Evolutionary conservation across 306 rosid species (phyloP).

Genomic region (Castanea crenata): DNA sequence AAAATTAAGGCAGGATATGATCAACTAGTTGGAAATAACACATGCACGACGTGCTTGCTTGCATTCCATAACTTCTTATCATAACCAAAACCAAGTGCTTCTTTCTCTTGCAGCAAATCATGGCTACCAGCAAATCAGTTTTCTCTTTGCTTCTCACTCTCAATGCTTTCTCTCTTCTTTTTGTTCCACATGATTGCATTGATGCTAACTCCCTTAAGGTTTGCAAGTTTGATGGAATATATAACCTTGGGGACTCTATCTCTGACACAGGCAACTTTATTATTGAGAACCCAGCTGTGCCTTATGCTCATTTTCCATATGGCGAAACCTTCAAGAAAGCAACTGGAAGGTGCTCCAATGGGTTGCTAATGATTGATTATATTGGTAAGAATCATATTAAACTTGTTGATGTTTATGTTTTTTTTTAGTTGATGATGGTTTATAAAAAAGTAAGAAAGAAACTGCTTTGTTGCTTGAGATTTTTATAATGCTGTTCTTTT

Average conservation of each 20-base stretch:
- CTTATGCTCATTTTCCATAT: slow-evolving; percentile 8
- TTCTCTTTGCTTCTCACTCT: background rate
- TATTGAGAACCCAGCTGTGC: background rate
- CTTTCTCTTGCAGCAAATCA: background rate
- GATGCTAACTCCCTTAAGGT: background rate
- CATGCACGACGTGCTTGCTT: too few species aligned
- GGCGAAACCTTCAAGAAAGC: slow-evolving; percentile 15
- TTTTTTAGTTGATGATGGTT: background rate
- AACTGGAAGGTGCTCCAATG: slow-evolving; percentile 15
- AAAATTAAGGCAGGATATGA: too few species aligned
- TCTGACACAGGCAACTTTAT: slow-evolving; percentile 9
- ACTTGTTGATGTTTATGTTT: background rate
- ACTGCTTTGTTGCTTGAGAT: too few species aligned
- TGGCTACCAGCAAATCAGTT: slow-evolving; percentile 1
- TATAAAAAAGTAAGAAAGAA: background rate
- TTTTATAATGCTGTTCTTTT: too few species aligned
- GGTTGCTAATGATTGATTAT: slow-evolving; percentile 12
- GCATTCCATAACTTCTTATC: background rate
- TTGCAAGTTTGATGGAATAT: background rate
- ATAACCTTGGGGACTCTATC: slow-evolving; percentile 15
- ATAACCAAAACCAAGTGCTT: background rate
- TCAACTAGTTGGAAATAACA: too few species aligned
- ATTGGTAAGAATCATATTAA: background rate
- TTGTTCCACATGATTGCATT: background rate
- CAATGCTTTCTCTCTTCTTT: background rate